phyloP scores from a whole-genome alignment of 257 asterid species.

The Anisodus acutangulus region DNA sequence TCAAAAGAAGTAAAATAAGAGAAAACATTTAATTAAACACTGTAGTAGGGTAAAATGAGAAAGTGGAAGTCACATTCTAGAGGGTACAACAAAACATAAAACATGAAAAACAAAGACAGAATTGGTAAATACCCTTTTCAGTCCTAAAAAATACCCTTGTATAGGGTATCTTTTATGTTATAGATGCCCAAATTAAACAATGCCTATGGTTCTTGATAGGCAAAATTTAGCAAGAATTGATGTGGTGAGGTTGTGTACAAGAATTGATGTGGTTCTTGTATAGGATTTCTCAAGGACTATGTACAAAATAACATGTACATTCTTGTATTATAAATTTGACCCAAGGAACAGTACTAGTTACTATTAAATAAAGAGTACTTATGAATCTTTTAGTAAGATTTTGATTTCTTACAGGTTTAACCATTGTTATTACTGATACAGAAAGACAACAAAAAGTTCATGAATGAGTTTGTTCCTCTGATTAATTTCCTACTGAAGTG shows the following conservation, averaged over 20 bases:
- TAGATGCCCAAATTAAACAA: not conserved
- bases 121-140: not conserved
- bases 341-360: not conserved
- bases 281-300: not conserved
- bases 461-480: conserved; percentile 4
- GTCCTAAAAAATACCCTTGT: not conserved
- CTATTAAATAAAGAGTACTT: not conserved
- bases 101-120: not conserved
- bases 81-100: not conserved
- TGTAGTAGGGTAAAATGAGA: not conserved
- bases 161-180: not conserved
- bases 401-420: conserved; percentile 1
- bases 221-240: not conserved
- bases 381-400: not conserved
- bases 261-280: no score
- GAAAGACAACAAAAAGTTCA: not conserved
- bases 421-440: not conserved
- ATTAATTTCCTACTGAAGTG: not conserved
- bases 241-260: not conserved
- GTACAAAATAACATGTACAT: not conserved
- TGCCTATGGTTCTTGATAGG: not conserved
- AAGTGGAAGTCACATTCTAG: not conserved
- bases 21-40: no score
- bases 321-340: conserved; percentile 7
- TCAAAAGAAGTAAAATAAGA: no score